Evolutionary conservation across 1,139 yeast species (phyloP), one percentile per base, ranked within the genome.

Genomic region (Sugiyamaella xylanicola): DNA sequence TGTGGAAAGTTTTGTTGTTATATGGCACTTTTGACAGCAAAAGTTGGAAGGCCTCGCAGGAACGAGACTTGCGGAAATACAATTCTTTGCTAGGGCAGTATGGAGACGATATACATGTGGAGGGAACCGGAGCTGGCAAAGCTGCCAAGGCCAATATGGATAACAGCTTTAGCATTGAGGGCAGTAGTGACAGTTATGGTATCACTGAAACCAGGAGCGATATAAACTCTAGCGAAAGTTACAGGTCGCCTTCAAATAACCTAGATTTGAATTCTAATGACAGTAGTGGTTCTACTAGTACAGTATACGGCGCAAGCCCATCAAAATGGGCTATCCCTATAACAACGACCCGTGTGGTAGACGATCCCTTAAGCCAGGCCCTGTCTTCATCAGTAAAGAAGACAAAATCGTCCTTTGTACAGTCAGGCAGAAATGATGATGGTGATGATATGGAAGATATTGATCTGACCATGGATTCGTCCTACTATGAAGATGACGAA

Each of bases 1-100:
- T 66, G 32, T 66, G 70, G 70, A 62, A 63, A 51, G 67, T 65
- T 21, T 54, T 66, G 35, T 50, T 63, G 46, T 50, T 63, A 37
- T 63, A 62, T 41, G 62, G 62, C 2, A 61, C 62, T 13, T 56
- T 59, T 40, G 66, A 64, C 48, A 57, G 54, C 39, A 43, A 54
- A 32, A 56, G 56, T 36, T 63, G 67, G 67, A 37, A 36, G 9
- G 58, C 57, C 15, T 55, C 51, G 3, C 63, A 61, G 51, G 52
- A 56, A 21, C 54, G 59, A 13, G 53, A 57, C n/a, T 47, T 47
- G 19, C 48, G 56, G 41, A 51, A 51, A 19, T 63, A 58, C 48
- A 37, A 47, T 2, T 48, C 55, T 13, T 54, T 62, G 42, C 20
- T 39, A 15, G 56, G 51, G 27, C 46, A 41, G 46, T 50, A 48